phyloP scores from a whole-genome alignment of 2,329 filamentous ascomycete genomes.

The Fusarium chlamydosporum region DNA sequence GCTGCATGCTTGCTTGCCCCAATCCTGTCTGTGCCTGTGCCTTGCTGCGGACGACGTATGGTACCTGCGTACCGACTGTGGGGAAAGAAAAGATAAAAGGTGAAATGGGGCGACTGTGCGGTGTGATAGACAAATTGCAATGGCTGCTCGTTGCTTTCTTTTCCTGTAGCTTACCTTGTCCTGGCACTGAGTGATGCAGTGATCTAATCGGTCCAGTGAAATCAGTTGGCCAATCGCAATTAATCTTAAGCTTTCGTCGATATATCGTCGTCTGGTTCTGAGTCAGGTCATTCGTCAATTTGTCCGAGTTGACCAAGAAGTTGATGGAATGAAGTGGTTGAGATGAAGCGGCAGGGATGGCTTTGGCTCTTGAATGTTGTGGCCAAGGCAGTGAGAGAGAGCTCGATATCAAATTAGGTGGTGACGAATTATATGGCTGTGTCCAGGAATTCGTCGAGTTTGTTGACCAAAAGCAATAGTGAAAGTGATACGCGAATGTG shows the following conservation, averaged over 20 bases:
- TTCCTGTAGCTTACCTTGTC: slow-evolving; percentile 37
- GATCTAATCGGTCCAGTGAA: slow-evolving; percentile 1
- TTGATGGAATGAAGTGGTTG: slow-evolving; percentile 37
- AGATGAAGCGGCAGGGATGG: slow-evolving; percentile 21
- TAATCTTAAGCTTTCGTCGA: slow-evolving; percentile 20
- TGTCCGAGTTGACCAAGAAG: slow-evolving; percentile 24
- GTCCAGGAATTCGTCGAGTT: slow-evolving; percentile 16
- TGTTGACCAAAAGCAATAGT: slow-evolving; percentile 26
- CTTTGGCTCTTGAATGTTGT: slow-evolving; percentile 12
- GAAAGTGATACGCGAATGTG: slow-evolving; percentile 15
- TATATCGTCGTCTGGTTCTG: slow-evolving; percentile 35
- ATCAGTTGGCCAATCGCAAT: slow-evolving; percentile 16
- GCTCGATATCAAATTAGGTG: slow-evolving; percentile 21
- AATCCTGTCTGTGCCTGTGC: slow-evolving; percentile 29
- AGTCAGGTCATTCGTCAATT: slow-evolving; percentile 35
- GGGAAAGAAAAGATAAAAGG: slow-evolving; percentile 12
- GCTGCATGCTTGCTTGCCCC: slow-evolving; percentile 1
- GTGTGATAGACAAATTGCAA: slow-evolving; percentile 29
- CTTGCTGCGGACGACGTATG: slow-evolving; percentile 24
- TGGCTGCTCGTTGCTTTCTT: slow-evolving; percentile 28
- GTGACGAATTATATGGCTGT: slow-evolving; percentile 22
- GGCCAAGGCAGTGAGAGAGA: slow-evolving; percentile 5
- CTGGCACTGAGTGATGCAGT: slow-evolving; percentile 1
- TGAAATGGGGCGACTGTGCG: slow-evolving; percentile 23
- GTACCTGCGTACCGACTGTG: slow-evolving; percentile 37